Evolutionary conservation across 176 grass and related monocot genomes (phyloP), one percentile per base, ranked within the genome.

Genomic region (Oryza longistaminata): DNA sequence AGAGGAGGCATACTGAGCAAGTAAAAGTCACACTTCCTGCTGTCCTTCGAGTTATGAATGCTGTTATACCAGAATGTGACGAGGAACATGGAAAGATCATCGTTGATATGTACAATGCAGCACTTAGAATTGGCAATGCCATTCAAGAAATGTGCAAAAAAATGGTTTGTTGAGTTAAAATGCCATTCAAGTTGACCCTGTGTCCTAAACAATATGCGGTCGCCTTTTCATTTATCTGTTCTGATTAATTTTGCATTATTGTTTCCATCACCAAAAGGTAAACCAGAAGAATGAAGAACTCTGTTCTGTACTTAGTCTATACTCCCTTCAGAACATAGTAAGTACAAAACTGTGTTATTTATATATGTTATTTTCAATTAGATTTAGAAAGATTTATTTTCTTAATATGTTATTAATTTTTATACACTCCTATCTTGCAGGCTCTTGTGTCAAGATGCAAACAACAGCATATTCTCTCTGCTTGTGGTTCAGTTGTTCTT

Each of bases 261-360:
- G 64, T 68, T 82, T 79, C 65, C 80, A n/a, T 68, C 81, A 53
- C 65, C n/a, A 49, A 68, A 78, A 95, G 91, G 72, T 85, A 21
- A 76, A 79, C 79, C 78, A 52, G 68, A 93, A 75, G 58, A 87
- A 92, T 87, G 79, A 88, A 62, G 91, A 95, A 68, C 76, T 98
- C 12, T 80, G 53, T 83, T 91, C 83, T 66, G 88, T 95, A 81
- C 93, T 98, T 88, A 91, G 91, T 75, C 84, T 98, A 80, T 95
- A 98, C 42, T 62, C 87, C 50, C 87, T 98, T 80, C 93, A 95
- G 71, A 98, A 85, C 71, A 95, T 95, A 93, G 95, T 95, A 77
- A 95, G 91, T 90, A 86, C 43, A n/a, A 34, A 78, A 29, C 48
- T 37, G n/a, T 5, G 66, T 70, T 70, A 71, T 50, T 71, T 35